Base-by-base conservation (phyloP, 1,284 basidiomycete species). In the Ganoderma multipileum region DNA sequence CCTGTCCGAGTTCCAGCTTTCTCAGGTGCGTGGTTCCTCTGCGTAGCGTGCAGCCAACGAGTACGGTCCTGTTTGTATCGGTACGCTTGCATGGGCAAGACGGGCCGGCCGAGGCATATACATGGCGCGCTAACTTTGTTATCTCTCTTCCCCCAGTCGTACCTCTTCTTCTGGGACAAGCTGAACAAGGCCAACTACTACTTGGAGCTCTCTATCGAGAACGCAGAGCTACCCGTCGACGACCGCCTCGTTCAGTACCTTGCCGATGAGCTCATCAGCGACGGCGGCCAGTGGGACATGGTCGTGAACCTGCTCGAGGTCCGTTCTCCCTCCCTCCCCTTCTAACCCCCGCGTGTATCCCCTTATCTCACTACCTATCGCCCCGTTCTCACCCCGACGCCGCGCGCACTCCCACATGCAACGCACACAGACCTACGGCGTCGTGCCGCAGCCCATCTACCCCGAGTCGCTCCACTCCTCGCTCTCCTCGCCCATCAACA, bases 241-340 rank as follows among this genome's bases (percentile, higher is more conserved):
- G 90, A 94, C 75, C 89, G 97, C 2, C 85, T 97, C 16, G 84
- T 98, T 62, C 87, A 85, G 60, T 92, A 92, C 82, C 87, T 98
- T 63, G 88, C 93, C 36, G 79, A 82, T 16, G 91, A 92, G 64
- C 94, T 95, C 36, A 91, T 97, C 78, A 92, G 89, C 74, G 97
- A 99, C 77, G 97, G 97, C 57, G 96, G 96, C 9, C 95, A 97
- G 80, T 97, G 92, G 91, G 96, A 98, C 79, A 98, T 98, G 96
- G 91, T 89, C 0, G 92, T 95, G 74, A 97, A 97, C 79, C 81
- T 98, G 38, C 83, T 97, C 33, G 86, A 89, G 84, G 87, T 87
- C 65, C 28, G 79, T 73, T 20, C 41, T 63, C 7, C 52, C 61
- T 30, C 54, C n/a, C 59, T 54, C 23, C 30, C 23, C 42, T 8